A percentile compares a stretch with the other conserved stretches of the same genome.
These are phyloP conservation scores for Silene conica DNA, from an alignment of 148 eudicot genomes.

Conservation along the genomic window DNA sequence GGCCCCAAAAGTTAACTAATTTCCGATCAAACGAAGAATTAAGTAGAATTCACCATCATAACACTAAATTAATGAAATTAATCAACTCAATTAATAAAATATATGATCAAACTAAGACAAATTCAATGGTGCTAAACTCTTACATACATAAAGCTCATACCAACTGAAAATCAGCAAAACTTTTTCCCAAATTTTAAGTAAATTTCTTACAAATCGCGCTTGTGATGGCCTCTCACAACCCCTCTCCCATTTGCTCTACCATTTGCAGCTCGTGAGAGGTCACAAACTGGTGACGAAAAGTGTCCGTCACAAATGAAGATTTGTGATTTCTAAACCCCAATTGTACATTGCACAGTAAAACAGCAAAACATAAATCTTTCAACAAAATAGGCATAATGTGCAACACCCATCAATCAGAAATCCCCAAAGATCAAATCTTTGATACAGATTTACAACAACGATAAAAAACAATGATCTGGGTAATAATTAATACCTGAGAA, in stretches of 20 bases:
- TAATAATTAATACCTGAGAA: slow-evolving; percentile 7
- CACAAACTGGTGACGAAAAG: no score
- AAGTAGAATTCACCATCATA: neutral
- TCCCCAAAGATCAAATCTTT: slow-evolving; percentile 9
- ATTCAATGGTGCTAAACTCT: neutral
- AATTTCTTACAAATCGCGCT: no score
- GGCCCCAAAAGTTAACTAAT: neutral
- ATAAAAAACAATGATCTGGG: slow-evolving; percentile 11
- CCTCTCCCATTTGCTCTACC: no score
- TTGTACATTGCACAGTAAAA: neutral
- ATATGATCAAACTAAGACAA: neutral
- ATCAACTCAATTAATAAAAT: neutral
- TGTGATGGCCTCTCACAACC: no score
- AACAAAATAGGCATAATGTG: neutral
- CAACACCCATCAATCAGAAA: neutral
- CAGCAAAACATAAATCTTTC: neutral
- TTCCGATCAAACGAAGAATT: neutral
- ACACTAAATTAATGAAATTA: neutral
- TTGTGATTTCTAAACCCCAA: no score
- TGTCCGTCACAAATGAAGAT: no score
- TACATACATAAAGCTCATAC: neutral
- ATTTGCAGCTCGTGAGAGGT: no score
- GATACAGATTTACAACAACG: neutral
- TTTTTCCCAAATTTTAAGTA: neutral
- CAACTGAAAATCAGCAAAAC: neutral